phyloP scores from a whole-genome alignment of 2,329 filamentous ascomycete species.

The Fusarium sambucinum region DNA sequence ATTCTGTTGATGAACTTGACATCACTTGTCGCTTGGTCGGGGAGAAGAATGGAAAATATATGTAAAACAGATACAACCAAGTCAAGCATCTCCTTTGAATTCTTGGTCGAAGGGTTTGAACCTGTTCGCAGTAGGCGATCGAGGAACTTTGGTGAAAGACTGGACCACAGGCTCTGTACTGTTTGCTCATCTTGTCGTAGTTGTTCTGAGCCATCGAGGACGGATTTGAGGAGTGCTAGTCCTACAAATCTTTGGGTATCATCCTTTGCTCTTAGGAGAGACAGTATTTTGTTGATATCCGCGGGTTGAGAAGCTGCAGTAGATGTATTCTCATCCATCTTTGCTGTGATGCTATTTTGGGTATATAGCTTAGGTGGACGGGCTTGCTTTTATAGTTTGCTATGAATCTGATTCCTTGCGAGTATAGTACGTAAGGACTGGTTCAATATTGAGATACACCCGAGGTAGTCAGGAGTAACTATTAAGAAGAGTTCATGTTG shows the following conservation, averaged over 20 bases:
- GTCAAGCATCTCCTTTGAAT: conserved; percentile 71
- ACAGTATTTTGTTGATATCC: conserved; percentile 62
- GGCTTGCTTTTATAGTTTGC: not conserved
- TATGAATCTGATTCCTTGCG: not conserved
- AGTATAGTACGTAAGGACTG: not conserved
- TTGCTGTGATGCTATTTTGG: not conserved
- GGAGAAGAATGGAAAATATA: conserved; percentile 70
- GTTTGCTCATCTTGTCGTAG: conserved; percentile 61
- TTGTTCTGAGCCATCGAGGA: conserved; percentile 70
- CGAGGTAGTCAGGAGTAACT: not conserved
- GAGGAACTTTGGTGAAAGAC: conserved; percentile 72
- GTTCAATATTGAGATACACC: not conserved
- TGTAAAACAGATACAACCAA: conserved; percentile 73
- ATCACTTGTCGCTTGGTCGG: conserved; percentile 59
- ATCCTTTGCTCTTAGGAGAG: conserved; percentile 69
- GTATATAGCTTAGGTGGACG: not conserved
- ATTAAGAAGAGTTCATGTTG: conserved; percentile 6
- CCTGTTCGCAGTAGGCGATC: conserved; percentile 71
- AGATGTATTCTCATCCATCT: conserved; percentile 18
- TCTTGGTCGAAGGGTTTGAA: conserved; percentile 55
- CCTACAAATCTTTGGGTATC: conserved; percentile 78
- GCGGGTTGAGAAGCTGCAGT: conserved; percentile 25
- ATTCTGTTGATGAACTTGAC: conserved; percentile 65
- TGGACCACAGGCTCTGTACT: conserved; percentile 67
- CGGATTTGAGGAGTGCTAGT: conserved; percentile 73